These are phyloP conservation scores for Candida methanosorbosa DNA, from an alignment of 805 yeast species.

Conservation along the genomic window DNA sequence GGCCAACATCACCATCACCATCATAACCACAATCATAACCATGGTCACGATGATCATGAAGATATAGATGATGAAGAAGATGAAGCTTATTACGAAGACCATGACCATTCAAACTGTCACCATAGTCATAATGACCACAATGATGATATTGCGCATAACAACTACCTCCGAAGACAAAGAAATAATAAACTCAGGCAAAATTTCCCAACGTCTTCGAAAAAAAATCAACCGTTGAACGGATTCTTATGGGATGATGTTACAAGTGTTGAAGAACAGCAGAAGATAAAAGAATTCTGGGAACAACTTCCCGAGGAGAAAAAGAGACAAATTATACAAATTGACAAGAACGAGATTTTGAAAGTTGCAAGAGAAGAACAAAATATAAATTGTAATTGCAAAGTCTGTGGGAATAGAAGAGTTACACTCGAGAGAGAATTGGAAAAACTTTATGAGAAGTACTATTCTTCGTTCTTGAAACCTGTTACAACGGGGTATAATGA, in stretches of 20 bases:
- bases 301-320: slow-evolving; percentile 52
- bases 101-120: slow-evolving; percentile 9
- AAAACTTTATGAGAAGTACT: slow-evolving; percentile 60
- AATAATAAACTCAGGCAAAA: too few species aligned
- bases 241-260: slow-evolving; percentile 23
- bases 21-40: slow-evolving; percentile 4
- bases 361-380: slow-evolving; percentile 54
- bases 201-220: slow-evolving; percentile 3
- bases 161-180: too few species aligned
- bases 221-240: slow-evolving; percentile 13
- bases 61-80: slow-evolving; percentile 9
- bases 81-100: slow-evolving; percentile 3
- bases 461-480: slow-evolving; percentile 11
- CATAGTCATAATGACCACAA: slow-evolving; percentile 5
- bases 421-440: slow-evolving; percentile 74
- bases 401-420: slow-evolving; percentile 66
- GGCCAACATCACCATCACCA: background rate
- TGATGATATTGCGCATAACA: background rate
- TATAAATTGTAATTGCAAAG: slow-evolving; percentile 57
- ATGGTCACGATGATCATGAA: slow-evolving; percentile 6
- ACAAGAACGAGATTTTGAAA: slow-evolving; percentile 59
- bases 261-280: slow-evolving; percentile 40
- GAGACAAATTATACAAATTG: slow-evolving; percentile 51
- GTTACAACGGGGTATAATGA: background rate
- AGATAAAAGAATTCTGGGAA: slow-evolving; percentile 57